phyloP scores from a whole-genome alignment of 2,329 filamentous ascomycete species.

The Biscogniauxia marginata region DNA sequence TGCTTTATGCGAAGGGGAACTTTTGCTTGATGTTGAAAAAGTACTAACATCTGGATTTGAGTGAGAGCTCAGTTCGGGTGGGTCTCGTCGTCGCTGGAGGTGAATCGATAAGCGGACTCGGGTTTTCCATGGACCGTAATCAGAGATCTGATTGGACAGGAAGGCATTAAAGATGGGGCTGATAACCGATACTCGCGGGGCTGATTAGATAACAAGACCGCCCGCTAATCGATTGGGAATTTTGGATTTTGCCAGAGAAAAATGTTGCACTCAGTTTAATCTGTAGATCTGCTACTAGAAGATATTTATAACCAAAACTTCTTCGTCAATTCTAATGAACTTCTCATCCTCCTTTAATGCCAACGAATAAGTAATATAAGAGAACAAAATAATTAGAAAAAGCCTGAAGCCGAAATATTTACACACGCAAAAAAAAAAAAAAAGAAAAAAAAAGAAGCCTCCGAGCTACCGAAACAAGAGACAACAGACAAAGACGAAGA shows the following conservation, averaged over 20 bases:
- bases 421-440: background rate
- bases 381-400: too few species aligned
- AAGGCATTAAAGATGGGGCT: too few species aligned
- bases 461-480: background rate
- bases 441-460: too few species aligned
- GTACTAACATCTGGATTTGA: slow-evolving; percentile 4
- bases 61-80: slow-evolving; percentile 1
- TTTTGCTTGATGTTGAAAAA: slow-evolving; percentile 5
- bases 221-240: slow-evolving; percentile 27
- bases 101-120: slow-evolving; percentile 16
- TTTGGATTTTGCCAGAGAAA: slow-evolving; percentile 15
- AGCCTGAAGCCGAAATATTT: too few species aligned
- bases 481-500: background rate
- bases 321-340: too few species aligned
- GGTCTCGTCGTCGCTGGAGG: background rate
- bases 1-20: background rate
- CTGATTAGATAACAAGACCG: slow-evolving; percentile 12
- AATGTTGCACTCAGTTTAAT: background rate
- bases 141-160: slow-evolving; percentile 6
- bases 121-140: slow-evolving; percentile 8
- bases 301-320: too few species aligned
- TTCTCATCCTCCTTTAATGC: too few species aligned
- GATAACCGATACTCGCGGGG: slow-evolving; percentile 8
- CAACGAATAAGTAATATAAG: too few species aligned
- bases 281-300: background rate